phyloP scores from a whole-genome alignment of 2,329 filamentous ascomycete genomes.

The Arthrobotrys sinensis region DNA sequence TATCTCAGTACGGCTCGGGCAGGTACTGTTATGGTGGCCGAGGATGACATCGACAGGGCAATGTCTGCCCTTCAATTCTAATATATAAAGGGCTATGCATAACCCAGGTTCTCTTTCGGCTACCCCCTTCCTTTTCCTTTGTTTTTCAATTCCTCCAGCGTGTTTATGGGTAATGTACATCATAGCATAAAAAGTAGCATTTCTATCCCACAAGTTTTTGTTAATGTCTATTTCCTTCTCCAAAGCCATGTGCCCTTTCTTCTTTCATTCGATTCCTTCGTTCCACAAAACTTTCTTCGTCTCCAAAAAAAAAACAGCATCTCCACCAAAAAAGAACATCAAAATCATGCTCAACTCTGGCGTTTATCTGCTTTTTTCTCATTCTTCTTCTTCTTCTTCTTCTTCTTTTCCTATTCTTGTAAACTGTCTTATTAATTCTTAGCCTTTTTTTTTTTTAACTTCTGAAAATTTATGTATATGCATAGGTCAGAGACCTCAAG shows the following conservation, averaged over 20 bases:
- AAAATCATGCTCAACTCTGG: conserved; percentile 49
- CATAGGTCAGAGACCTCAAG: conserved; percentile 30
- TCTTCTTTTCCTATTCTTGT: background rate
- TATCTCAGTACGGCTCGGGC: conserved; percentile 91
- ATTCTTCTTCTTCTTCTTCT: conserved; percentile 9
- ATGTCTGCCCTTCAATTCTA: conserved; percentile 76
- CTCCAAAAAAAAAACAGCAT: conserved; percentile 18
- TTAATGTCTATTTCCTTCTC: conserved; percentile 41
- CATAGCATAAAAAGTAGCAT: conserved; percentile 43
- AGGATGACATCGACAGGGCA: conserved; percentile 80
- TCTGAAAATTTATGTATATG: conserved; percentile 34
- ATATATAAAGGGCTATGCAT: background rate
- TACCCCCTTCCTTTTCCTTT: background rate
- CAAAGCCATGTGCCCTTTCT: background rate
- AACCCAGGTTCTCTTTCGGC: background rate
- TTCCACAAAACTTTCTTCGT: background rate
- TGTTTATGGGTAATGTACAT: conserved; percentile 33
- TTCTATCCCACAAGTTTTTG: conserved; percentile 13
- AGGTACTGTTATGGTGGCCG: conserved; percentile 87
- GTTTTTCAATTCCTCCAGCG: background rate
- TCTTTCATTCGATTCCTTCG: conserved; percentile 6
- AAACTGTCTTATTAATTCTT: conserved; percentile 16
- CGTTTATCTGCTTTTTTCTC: conserved; percentile 21
- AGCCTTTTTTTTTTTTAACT: background rate
- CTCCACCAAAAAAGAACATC: conserved; percentile 17